Conservation (phyloP, 257 asterid species). For the Solanum corneliomulleri region DNA sequence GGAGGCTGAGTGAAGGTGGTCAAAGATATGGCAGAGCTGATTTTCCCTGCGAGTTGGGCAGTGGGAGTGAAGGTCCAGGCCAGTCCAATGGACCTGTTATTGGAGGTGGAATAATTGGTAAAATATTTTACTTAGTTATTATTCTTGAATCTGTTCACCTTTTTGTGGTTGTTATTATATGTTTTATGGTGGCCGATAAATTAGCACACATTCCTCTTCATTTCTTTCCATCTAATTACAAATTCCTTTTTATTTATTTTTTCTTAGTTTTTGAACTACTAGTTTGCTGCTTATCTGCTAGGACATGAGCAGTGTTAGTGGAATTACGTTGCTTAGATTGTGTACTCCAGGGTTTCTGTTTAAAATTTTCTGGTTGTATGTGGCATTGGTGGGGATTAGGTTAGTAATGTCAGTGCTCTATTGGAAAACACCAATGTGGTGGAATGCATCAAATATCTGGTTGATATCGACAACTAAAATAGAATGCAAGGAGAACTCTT, state of each 20-base stretch:
- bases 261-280: neutral
- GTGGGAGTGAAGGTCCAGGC: slow-evolving; percentile 72
- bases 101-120: slow-evolving; percentile 82
- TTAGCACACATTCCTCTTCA: neutral
- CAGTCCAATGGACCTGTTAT: slow-evolving; percentile 59
- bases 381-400: neutral
- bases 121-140: neutral
- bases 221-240: neutral
- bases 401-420: neutral
- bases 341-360: neutral
- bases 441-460: neutral
- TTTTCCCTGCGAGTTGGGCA: slow-evolving; percentile 95
- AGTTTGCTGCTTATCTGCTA: neutral
- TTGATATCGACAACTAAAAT: neutral
- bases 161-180: neutral
- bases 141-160: neutral
- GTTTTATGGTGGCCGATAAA: neutral
- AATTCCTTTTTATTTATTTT: neutral
- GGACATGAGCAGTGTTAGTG: neutral
- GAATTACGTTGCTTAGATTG: neutral
- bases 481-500: neutral
- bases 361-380: neutral
- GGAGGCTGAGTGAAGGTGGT: slow-evolving; percentile 74
- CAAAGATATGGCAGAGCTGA: slow-evolving; percentile 72
- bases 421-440: neutral